Evolutionary conservation across 2,329 filamentous ascomycete genomes (phyloP).

Genomic region (Westerdykella aurantiaca): DNA sequence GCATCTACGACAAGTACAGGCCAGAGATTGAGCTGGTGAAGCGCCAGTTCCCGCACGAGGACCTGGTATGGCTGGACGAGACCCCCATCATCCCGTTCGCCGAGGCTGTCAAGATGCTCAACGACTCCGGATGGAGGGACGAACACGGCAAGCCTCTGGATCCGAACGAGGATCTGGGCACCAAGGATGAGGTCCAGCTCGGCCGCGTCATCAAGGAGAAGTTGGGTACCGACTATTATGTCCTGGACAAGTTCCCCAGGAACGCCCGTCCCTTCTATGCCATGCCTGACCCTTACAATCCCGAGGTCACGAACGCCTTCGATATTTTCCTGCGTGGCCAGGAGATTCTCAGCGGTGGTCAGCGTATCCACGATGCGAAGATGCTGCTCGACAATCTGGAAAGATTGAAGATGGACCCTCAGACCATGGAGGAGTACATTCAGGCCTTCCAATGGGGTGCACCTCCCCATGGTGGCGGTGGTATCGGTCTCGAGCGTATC

Average conservation of each 20-base stretch:
- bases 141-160: constrained; percentile 69
- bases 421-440: constrained; percentile 86
- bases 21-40: constrained; percentile 75
- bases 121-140: constrained; percentile 67
- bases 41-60: constrained; percentile 76
- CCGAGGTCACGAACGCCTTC: constrained; percentile 78
- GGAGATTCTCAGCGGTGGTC: constrained; percentile 85
- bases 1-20: constrained; percentile 62
- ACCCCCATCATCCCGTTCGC: constrained; percentile 76
- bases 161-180: constrained; percentile 73
- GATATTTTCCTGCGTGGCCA: constrained; percentile 93
- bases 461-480: constrained; percentile 83
- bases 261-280: constrained; percentile 87
- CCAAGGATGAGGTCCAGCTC: constrained; percentile 78
- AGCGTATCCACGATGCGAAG: constrained; percentile 78
- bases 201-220: constrained; percentile 81
- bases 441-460: constrained; percentile 82
- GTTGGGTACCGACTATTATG: constrained; percentile 84
- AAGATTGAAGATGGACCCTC: constrained; percentile 66
- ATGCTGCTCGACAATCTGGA: constrained; percentile 74
- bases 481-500: constrained; percentile 83
- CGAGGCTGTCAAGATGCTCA: constrained; percentile 75
- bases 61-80: constrained; percentile 79
- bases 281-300: constrained; percentile 71
- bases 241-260: constrained; percentile 86